Evolutionary conservation across 441 rosid genomes (phyloP).

Genomic region (Gossypium lobatum): DNA sequence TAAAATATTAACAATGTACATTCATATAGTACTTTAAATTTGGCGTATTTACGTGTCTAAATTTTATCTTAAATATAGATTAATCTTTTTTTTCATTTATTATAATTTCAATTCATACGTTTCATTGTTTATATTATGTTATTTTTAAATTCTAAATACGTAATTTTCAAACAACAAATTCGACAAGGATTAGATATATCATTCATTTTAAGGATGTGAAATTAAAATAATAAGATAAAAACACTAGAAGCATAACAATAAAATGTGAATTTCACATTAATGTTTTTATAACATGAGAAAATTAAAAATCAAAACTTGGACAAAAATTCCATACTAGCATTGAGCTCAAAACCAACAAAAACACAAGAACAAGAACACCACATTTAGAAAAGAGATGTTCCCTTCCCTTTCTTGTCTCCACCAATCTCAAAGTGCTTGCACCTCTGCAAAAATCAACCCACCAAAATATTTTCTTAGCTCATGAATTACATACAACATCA

Average conservation of each 20-base stretch:
- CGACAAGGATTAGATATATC: too few relatives aligned
- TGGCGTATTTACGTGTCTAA: too few relatives aligned
- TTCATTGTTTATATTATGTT: too few relatives aligned
- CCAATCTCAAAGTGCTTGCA: constrained; percentile 61
- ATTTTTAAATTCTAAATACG: too few relatives aligned
- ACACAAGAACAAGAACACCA: neutral
- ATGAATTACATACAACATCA: neutral
- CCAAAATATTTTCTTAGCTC: neutral
- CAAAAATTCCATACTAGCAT: neutral
- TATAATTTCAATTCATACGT: too few relatives aligned
- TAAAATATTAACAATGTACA: too few relatives aligned
- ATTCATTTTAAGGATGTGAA: neutral
- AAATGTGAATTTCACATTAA: neutral
- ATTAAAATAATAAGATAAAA: neutral
- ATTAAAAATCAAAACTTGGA: neutral
- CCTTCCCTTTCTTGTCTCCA: constrained; percentile 60
- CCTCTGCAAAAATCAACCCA: constrained; percentile 23
- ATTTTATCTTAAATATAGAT: too few relatives aligned
- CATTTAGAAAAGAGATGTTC: constrained; percentile 45
- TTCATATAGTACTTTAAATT: too few relatives aligned
- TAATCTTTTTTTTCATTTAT: too few relatives aligned
- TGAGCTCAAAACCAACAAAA: neutral
- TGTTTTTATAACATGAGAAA: neutral
- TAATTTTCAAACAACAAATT: too few relatives aligned
- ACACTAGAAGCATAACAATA: neutral